Evolutionary conservation across 768 basidiomycete species (phyloP), one percentile per base, ranked within the genome.

Genomic region (Lactarius hengduanensis): DNA sequence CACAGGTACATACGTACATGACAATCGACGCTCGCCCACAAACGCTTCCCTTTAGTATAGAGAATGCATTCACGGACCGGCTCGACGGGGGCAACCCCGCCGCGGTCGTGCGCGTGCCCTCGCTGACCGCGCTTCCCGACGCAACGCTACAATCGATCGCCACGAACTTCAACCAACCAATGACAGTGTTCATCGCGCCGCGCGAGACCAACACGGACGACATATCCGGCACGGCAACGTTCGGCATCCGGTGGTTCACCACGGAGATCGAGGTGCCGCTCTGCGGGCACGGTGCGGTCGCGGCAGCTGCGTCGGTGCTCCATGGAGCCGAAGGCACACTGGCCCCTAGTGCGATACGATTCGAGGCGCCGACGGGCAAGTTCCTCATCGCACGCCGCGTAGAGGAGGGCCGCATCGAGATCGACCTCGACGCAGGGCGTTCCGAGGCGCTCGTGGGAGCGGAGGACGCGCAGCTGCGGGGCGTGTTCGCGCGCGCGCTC

Each of bases 241-340:
- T 70, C 60, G 67, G 67, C 32, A 64, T 77, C 34, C 62, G 75
- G 4, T 77, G 74, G 76, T 77, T 75, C 69, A 74, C 74, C 1
- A 70, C 73, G 2, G 22, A 30, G 18, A 41, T 60, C 9, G 75
- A 76, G 64, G 64, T 72, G 5, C 61, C 69, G 1, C 69, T 78
- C 4, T 78, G 77, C 60, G 77, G 77, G 16, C 77, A 78, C 63
- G 77, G 73, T 4, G 76, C 77, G 10, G 71, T 78, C 58, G 77
- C 74, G 0, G 66, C 74, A 0, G 73, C 76, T 6, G 57, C 53
- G 0, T 63, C 66, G 15, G 16, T 67, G 16, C 59, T 70, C 28
- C 59, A 22, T 3, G 28, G 32, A 8, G 45, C 43, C 20, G 15
- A 36, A 0, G 26, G 20, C 1, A 18, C 62, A 26, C 26, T 26